Percentiles rank a stretch among this genome's conserved stretches.
Evolutionary conservation across 2,329 filamentous ascomycete genomes (phyloP).

Genomic region (Fusarium torulosum): DNA sequence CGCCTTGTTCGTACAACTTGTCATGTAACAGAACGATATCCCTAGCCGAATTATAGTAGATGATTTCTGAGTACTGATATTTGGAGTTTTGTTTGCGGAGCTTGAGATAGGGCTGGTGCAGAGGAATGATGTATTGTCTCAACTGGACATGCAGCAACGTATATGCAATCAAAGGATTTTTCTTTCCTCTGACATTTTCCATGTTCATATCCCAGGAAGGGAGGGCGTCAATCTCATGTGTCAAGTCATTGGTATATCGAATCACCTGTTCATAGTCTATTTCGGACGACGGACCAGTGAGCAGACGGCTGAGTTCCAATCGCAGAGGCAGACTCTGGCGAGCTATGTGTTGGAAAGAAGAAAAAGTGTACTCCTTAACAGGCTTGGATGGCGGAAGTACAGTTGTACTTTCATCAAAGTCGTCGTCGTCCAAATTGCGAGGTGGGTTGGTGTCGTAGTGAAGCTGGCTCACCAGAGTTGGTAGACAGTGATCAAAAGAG

Average conservation of each 20-base stretch:
- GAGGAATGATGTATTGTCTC: conserved; percentile 71
- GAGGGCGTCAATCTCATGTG: conserved; percentile 70
- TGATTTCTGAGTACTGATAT: conserved; percentile 72
- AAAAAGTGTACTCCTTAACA: conserved; percentile 67
- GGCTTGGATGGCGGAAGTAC: conserved; percentile 65
- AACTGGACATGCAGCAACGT: conserved; percentile 72
- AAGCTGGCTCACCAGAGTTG: conserved; percentile 68
- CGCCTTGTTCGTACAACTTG: conserved; percentile 69
- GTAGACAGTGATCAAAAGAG: conserved; percentile 70
- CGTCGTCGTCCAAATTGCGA: conserved; percentile 69
- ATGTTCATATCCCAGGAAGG: conserved; percentile 65
- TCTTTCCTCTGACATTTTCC: conserved; percentile 56
- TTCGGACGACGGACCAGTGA: conserved; percentile 66
- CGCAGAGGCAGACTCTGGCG: conserved; percentile 68
- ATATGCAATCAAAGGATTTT: conserved; percentile 70
- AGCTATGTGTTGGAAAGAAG: conserved; percentile 69
- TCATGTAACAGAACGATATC: conserved; percentile 73
- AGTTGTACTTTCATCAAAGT: conserved; percentile 66
- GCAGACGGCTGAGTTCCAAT: conserved; percentile 67
- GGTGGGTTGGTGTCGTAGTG: conserved; percentile 68
- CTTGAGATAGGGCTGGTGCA: conserved; percentile 72
- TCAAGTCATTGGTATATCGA: conserved; percentile 71
- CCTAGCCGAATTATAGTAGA: conserved; percentile 72
- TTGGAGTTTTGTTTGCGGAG: conserved; percentile 70
- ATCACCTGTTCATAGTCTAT: conserved; percentile 73